phyloP scores from a whole-genome alignment of 192 early-diverging fungal genomes.

The Coemansia sp. region DNA sequence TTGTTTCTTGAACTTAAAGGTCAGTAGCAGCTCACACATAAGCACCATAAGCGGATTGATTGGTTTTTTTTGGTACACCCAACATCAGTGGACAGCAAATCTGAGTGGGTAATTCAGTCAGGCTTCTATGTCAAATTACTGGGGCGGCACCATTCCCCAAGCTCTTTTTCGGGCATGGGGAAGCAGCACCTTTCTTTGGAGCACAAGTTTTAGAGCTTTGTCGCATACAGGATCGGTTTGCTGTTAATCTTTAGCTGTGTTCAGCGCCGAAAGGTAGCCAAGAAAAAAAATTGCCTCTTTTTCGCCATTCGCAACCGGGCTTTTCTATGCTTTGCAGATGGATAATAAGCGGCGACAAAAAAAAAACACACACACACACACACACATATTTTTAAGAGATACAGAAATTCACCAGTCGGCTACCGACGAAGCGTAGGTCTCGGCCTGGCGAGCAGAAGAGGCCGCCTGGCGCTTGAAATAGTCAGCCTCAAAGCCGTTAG shows the following conservation, averaged over 20 bases:
- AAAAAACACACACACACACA: background rate
- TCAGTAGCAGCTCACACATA: background rate
- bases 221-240: conserved; percentile 29
- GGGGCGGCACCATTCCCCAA: conserved; percentile 1
- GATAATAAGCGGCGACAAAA: conserved; percentile 1
- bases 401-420: conserved; percentile 31
- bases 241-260: conserved; percentile 14
- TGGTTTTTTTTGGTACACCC: background rate
- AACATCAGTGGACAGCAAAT: background rate
- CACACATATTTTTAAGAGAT: background rate
- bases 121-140: conserved; percentile 52
- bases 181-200: conserved; percentile 18
- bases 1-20: too few species aligned
- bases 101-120: background rate
- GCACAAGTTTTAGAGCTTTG: conserved; percentile 10
- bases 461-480: conserved; percentile 39
- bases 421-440: conserved; percentile 37
- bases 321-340: background rate
- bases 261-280: conserved; percentile 47
- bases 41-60: background rate
- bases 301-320: background rate
- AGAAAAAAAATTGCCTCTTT: conserved; percentile 15
- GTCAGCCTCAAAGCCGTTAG: conserved; percentile 70
- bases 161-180: background rate
- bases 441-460: conserved; percentile 14